phyloP scores from a whole-genome alignment of 495 filamentous ascomycete genomes.

The Bathelium albidoporum region DNA sequence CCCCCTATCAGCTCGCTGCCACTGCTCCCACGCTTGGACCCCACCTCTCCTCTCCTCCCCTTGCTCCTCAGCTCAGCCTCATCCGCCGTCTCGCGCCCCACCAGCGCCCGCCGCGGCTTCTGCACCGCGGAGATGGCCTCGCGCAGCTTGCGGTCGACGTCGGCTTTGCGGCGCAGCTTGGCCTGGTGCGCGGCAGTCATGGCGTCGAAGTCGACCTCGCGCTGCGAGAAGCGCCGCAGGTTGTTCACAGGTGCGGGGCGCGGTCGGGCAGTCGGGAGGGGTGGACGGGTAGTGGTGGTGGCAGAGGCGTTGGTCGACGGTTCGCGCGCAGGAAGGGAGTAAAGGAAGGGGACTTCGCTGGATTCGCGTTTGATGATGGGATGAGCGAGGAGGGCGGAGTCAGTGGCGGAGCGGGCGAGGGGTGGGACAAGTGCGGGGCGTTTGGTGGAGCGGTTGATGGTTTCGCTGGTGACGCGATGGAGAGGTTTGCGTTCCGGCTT shows the following conservation, averaged over 20 bases:
- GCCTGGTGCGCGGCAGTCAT: slow-evolving; percentile 47
- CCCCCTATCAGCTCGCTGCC: too few relatives aligned
- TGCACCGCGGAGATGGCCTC: slow-evolving; percentile 74
- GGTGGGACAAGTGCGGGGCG: slow-evolving; percentile 25
- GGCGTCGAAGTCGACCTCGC: slow-evolving; percentile 58
- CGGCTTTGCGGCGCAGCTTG: slow-evolving; percentile 63
- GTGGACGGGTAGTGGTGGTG: slow-evolving; percentile 28
- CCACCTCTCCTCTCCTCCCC: slow-evolving; percentile 9
- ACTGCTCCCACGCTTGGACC: not conserved
- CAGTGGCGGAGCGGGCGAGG: slow-evolving; percentile 61
- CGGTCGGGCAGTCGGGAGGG: slow-evolving; percentile 33
- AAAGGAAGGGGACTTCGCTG: slow-evolving; percentile 46
- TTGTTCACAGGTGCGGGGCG: slow-evolving; percentile 41
- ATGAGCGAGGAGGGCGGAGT: slow-evolving; percentile 39
- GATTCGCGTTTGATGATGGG: slow-evolving; percentile 53
- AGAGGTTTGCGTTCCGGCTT: slow-evolving; percentile 49
- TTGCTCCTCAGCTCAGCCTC: slow-evolving; percentile 52
- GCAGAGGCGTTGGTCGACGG: slow-evolving; percentile 19
- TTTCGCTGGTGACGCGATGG: slow-evolving; percentile 60
- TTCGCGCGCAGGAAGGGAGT: slow-evolving; percentile 37
- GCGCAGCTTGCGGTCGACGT: slow-evolving; percentile 68
- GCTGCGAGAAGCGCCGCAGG: slow-evolving; percentile 47
- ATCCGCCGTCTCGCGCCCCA: slow-evolving; percentile 60
- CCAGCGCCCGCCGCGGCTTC: slow-evolving; percentile 76
- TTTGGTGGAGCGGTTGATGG: slow-evolving; percentile 40